Conservation (phyloP, 2,329 filamentous ascomycete genomes). For the Hypoxylon sp. region DNA sequence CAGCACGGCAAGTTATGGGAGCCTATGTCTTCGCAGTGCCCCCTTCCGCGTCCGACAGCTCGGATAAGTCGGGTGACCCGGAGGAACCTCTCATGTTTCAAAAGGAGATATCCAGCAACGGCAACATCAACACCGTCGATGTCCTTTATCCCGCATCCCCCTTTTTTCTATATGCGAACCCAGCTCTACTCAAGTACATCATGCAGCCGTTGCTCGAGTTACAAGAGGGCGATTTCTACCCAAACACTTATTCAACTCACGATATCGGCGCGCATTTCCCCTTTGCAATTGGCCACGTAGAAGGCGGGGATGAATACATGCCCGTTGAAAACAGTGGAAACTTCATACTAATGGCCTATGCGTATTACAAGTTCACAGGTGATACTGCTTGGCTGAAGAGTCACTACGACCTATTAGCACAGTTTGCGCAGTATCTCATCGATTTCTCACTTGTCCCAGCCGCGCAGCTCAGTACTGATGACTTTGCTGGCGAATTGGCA, state of each 20-base stretch:
- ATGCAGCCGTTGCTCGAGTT: slow-evolving; percentile 84
- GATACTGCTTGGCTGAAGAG: slow-evolving; percentile 55
- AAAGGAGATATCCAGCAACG: slow-evolving; percentile 88
- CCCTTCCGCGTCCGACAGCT: slow-evolving; percentile 54
- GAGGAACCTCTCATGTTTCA: slow-evolving; percentile 81
- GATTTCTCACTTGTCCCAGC: slow-evolving; percentile 76
- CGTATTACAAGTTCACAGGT: slow-evolving; percentile 53
- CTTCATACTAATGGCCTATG: slow-evolving; percentile 79
- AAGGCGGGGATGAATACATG: slow-evolving; percentile 79
- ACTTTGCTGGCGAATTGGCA: slow-evolving; percentile 79
- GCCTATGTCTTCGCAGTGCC: slow-evolving; percentile 81
- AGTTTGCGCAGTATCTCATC: slow-evolving; percentile 80
- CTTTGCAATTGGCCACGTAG: slow-evolving; percentile 78
- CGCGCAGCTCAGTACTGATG: slow-evolving; percentile 80
- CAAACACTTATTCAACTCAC: slow-evolving; percentile 83
- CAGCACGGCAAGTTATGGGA: slow-evolving; percentile 83
- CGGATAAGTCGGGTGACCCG: not conserved
- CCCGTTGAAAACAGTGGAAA: slow-evolving; percentile 80
- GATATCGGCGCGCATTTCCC: slow-evolving; percentile 80
- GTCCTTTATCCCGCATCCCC: slow-evolving; percentile 87
- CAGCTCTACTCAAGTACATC: slow-evolving; percentile 81
- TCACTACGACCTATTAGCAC: slow-evolving; percentile 76
- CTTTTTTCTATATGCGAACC: slow-evolving; percentile 88
- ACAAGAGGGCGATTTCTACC: slow-evolving; percentile 83
- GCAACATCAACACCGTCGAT: slow-evolving; percentile 85